Evolutionary conservation across 345 rosid species (phyloP).

Genomic region (Psidium guajava): DNA sequence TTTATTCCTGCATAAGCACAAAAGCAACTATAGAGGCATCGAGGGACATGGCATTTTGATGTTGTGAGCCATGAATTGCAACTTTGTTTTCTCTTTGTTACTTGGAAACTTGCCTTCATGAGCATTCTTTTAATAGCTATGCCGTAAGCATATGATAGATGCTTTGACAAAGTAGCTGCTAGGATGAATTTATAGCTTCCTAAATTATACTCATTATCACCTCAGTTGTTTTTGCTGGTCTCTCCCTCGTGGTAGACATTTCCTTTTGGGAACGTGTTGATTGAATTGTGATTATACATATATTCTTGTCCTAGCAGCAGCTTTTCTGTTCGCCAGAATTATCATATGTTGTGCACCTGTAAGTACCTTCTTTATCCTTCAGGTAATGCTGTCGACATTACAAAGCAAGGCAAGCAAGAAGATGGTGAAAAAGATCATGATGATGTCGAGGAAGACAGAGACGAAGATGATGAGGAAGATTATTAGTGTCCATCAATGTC

Average conservation of each 20-base stretch:
- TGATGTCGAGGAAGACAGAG: background rate
- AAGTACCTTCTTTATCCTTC: background rate
- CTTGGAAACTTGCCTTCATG: background rate
- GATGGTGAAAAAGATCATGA: constrained; percentile 2
- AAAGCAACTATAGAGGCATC: background rate
- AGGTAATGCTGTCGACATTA: constrained; percentile 14
- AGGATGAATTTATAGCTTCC: background rate
- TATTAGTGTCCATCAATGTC: constrained; percentile 2
- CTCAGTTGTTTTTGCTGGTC: background rate
- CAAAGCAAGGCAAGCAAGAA: constrained; percentile 7
- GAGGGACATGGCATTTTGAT: background rate
- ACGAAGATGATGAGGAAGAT: constrained; percentile 4
- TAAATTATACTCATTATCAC: background rate
- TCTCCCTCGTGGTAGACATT: background rate
- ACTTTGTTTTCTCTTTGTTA: background rate
- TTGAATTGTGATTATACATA: background rate
- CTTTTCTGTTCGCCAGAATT: background rate
- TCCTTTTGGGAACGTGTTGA: background rate
- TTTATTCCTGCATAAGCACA: background rate
- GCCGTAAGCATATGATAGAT: background rate
- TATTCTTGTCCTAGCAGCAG: background rate
- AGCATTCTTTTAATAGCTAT: background rate
- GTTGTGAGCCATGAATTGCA: background rate
- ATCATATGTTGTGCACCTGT: background rate
- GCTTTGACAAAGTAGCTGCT: background rate